Conservation (phyloP, 345 rosid species). For the Garcia nutans region DNA sequence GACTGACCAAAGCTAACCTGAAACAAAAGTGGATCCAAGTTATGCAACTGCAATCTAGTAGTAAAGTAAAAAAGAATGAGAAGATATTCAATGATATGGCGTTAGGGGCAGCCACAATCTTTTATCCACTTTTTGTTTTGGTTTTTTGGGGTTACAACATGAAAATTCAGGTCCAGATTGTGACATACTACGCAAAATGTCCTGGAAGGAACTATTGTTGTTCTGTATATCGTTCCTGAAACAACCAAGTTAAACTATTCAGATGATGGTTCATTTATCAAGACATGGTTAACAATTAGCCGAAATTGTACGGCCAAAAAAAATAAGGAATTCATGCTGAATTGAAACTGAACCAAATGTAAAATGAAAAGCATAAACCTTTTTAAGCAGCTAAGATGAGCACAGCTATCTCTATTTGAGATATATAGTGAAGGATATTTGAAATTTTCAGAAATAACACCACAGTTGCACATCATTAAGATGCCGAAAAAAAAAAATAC, state of each 20-base stretch:
- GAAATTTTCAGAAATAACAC: constrained; percentile 2
- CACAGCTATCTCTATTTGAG: constrained; percentile 15
- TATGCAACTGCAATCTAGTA: constrained; percentile 14
- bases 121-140: neutral
- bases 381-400: neutral
- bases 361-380: constrained; percentile 1
- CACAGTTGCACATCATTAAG: neutral
- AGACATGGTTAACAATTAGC: neutral
- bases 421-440: neutral
- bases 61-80: neutral
- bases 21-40: constrained; percentile 24
- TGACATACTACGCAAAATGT: constrained; percentile 81
- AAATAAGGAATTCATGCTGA: constrained; percentile 7
- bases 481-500: constrained; percentile 32
- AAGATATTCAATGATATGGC: neutral
- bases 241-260: constrained; percentile 24
- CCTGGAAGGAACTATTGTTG: constrained; percentile 82
- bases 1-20: constrained; percentile 63
- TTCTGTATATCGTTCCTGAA: constrained; percentile 90
- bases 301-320: neutral
- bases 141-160: too few species aligned
- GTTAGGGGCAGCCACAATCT: neutral
- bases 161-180: constrained; percentile 11
- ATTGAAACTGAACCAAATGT: neutral
- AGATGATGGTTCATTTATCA: neutral